Evolutionary conservation across 1,139 yeast species (phyloP), one percentile per base, ranked within the genome.

Genomic region (Blastobotrys illinoisensis): DNA sequence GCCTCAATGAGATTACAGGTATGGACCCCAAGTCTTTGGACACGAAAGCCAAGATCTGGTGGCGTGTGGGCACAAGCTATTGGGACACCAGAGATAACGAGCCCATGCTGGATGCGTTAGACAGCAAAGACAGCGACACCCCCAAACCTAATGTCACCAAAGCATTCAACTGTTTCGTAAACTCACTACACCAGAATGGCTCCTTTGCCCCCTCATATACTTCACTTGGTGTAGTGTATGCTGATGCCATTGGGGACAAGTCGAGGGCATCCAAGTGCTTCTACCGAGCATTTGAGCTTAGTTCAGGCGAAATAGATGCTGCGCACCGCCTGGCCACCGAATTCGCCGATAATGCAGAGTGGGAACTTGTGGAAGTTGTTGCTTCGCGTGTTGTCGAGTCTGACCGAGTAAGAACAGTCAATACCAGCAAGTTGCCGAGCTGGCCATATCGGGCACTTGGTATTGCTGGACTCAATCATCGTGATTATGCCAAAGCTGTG

Each of bases 361-460:
- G 99, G 99, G 86, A 81, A 23, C 76, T 88, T 44, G 97, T 95
- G 0, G 89, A 88, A 57, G 78, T 86, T 5, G 76, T 93, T 49
- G 86, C 95, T 54, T 75, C 79, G 11, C 62, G 74, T 13, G 73
- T 71, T 9, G 76, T 88, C 5, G 77, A 80, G n/a, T 78, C 88
- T 1, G 95, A 85, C 56, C 71, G 75, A 32, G 67, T 88, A 16
- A 73, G 79, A 50, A 66, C 71, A 2, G 58, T 55, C 36, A 51
- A 53, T 16, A 55, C 61, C 6, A 54, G 56, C 19, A 28, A 50
- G 9, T 71, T 71, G 19, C 67, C 70, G 54, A 62, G 80, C 9
- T 93, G 99, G 99, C 97, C 97, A 0, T 88, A 84, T 67, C 73
- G 97, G 60, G 89, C 88, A 1, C 73, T 93, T 47, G 99, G 98